phyloP scores from a whole-genome alignment of 805 yeast genomes.

The Zygosaccharomyces rouxii region DNA sequence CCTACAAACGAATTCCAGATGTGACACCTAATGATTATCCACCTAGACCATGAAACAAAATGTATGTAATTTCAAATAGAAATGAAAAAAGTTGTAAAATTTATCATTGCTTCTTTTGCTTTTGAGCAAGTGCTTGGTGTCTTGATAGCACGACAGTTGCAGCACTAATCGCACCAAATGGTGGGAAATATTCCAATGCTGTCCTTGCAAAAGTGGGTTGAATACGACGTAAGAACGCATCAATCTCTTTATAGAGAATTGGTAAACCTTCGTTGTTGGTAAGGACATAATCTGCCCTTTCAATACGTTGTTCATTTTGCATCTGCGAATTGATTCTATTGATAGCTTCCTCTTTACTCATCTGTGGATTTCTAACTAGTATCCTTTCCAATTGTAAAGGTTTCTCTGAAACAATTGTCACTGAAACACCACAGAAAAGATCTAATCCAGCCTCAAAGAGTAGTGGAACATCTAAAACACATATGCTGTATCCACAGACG shows the following conservation, averaged over 20 bases:
- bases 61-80: conserved; percentile 9
- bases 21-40: conserved; percentile 30
- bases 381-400: conserved; percentile 62
- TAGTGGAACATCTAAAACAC: conserved; percentile 84
- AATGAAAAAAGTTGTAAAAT: conserved; percentile 4
- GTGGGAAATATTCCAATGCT: conserved; percentile 39
- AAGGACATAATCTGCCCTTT: conserved; percentile 60
- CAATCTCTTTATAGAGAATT: conserved; percentile 43
- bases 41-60: conserved; percentile 17
- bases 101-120: conserved; percentile 11
- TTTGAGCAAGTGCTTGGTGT: conserved; percentile 11
- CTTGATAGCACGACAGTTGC: conserved; percentile 27
- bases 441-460: conserved; percentile 77
- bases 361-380: conserved; percentile 58
- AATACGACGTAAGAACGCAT: conserved; percentile 35
- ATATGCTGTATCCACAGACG: conserved; percentile 52
- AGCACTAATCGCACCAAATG: conserved; percentile 37
- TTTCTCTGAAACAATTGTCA: conserved; percentile 62
- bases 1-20: conserved; percentile 34
- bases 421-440: conserved; percentile 60
- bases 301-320: conserved; percentile 53
- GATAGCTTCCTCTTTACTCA: conserved; percentile 60
- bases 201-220: conserved; percentile 37
- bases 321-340: conserved; percentile 76
- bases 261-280: conserved; percentile 52